These are phyloP conservation scores for Cytospora leucostoma DNA, from an alignment of 2,329 filamentous ascomycete genomes.

Conservation along the genomic window DNA sequence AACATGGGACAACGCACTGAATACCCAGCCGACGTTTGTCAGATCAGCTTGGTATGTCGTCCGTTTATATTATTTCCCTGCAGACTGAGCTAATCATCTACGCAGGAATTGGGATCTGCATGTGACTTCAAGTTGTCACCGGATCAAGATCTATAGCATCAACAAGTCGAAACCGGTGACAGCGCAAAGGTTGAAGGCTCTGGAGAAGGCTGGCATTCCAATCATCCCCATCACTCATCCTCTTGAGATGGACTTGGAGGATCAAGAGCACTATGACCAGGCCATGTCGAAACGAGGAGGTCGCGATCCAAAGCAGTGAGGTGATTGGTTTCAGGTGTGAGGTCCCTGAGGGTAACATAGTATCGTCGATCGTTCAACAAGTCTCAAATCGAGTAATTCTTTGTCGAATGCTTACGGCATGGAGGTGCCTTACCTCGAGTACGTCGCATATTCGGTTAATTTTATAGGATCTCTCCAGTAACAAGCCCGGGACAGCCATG, in stretches of 20 bases:
- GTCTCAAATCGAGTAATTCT: neutral
- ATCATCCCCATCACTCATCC: conserved; percentile 58
- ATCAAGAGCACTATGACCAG: conserved; percentile 38
- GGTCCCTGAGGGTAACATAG: neutral
- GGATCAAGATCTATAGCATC: conserved; percentile 63
- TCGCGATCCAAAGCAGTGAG: neutral
- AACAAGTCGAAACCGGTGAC: conserved; percentile 55
- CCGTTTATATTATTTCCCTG: neutral
- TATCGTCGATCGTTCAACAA: neutral
- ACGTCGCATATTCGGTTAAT: neutral
- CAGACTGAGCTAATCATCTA: neutral
- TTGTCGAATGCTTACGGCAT: neutral
- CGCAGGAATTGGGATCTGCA: conserved; percentile 65
- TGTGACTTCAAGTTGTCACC: conserved; percentile 63
- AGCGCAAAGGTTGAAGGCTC: conserved; percentile 49
- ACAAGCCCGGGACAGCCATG: neutral
- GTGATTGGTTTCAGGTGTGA: neutral
- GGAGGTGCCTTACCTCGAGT: neutral
- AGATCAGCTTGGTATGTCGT: conserved; percentile 50
- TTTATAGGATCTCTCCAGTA: neutral
- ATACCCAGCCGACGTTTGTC: conserved; percentile 59
- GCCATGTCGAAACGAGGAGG: neutral
- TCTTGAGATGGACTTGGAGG: conserved; percentile 50
- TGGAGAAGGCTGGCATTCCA: conserved; percentile 50
- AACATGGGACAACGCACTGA: conserved; percentile 63